Evolutionary conservation across 768 basidiomycete species (phyloP).

Genomic region (Termitomyces sp.): DNA sequence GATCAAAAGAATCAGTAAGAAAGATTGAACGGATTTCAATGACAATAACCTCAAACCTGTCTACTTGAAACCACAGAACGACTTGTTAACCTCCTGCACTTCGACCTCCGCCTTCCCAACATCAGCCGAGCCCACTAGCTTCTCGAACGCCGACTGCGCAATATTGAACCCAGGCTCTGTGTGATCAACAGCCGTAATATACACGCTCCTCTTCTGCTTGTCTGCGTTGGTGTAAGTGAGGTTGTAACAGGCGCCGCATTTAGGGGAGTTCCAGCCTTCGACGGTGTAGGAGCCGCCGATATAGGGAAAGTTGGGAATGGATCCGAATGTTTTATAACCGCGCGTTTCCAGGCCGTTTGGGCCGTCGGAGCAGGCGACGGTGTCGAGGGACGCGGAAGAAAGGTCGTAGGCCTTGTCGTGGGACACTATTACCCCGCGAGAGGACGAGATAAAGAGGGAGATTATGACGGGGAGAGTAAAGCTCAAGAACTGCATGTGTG

Average conservation of each 20-base stretch:
- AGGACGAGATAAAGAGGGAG: conserved; percentile 11
- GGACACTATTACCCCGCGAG: conserved; percentile 17
- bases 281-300: conserved; percentile 49
- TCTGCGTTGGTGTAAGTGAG: conserved; percentile 37
- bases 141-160: conserved; percentile 29
- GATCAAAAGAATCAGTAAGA: neutral
- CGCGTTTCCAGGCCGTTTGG: conserved; percentile 39
- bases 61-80: conserved; percentile 18
- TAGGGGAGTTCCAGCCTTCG: conserved; percentile 41
- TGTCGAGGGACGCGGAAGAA: conserved; percentile 26
- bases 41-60: neutral
- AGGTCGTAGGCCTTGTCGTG: conserved; percentile 44
- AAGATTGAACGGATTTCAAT: neutral
- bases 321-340: conserved; percentile 41
- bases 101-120: conserved; percentile 14
- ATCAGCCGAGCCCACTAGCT: conserved; percentile 19
- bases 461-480: conserved; percentile 23
- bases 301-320: conserved; percentile 50
- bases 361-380: conserved; percentile 52
- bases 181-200: conserved; percentile 48
- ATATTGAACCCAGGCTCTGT: conserved; percentile 21
- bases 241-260: conserved; percentile 55
- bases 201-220: conserved; percentile 28
- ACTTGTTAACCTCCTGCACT: conserved; percentile 5
- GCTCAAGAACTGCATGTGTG: conserved; percentile 32